Conservation (phyloP, 2,329 filamentous ascomycete genomes). For the Xylariomycetidae sp. region DNA sequence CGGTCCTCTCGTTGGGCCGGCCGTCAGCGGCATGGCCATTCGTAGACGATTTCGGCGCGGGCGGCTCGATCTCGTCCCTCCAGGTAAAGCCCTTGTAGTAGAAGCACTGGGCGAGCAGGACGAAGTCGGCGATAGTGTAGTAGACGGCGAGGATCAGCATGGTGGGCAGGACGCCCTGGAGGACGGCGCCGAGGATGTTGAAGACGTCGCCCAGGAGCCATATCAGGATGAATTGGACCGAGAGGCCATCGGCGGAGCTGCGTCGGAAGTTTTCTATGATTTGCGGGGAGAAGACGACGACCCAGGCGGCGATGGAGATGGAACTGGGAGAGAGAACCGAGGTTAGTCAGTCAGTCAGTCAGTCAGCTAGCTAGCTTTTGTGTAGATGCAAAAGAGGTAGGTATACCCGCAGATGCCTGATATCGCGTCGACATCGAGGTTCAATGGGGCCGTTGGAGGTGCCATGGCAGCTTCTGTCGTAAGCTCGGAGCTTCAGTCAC, state of each 20-base stretch:
- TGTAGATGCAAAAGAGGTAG: neutral
- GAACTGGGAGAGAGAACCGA: conserved; percentile 50
- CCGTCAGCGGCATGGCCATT: conserved; percentile 27
- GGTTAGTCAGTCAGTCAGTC: conserved; percentile 11
- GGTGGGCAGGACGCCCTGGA: conserved; percentile 88
- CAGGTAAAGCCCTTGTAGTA: conserved; percentile 86
- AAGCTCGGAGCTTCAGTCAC: no score
- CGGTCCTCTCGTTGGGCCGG: conserved; percentile 48
- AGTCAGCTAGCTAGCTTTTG: conserved; percentile 2
- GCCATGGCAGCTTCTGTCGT: no score
- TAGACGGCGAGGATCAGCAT: conserved; percentile 94
- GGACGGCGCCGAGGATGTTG: conserved; percentile 87
- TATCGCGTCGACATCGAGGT: conserved; percentile 83
- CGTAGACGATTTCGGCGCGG: conserved; percentile 35
- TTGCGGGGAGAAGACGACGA: conserved; percentile 95
- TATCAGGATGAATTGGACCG: conserved; percentile 84
- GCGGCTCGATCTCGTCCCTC: conserved; percentile 46
- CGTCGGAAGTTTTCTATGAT: conserved; percentile 93
- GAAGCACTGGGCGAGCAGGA: conserved; percentile 85
- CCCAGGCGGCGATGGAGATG: conserved; percentile 96
- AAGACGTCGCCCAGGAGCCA: conserved; percentile 95
- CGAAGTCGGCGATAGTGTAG: conserved; percentile 87
- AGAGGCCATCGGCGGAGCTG: conserved; percentile 79
- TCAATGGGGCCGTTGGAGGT: conserved; percentile 51
- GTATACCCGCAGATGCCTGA: conserved; percentile 83